phyloP scores from a whole-genome alignment of 2,329 filamentous ascomycete species.

The Cladophialophora psammophila region DNA sequence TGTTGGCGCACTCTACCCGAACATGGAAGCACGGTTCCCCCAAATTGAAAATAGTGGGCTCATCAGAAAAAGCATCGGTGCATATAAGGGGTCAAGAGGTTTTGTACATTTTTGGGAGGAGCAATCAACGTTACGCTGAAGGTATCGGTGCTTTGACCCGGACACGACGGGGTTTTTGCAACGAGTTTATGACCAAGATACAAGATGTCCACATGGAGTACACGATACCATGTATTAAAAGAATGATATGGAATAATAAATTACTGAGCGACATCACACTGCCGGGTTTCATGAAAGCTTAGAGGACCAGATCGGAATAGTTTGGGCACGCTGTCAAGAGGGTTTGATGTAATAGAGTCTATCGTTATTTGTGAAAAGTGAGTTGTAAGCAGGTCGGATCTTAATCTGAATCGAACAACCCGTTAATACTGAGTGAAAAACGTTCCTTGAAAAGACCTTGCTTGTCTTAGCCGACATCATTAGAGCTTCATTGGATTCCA shows the following conservation, averaged over 20 bases:
- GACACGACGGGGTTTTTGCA: not conserved
- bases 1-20: not conserved
- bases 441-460: too few species aligned
- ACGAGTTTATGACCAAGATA: not conserved
- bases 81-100: not conserved
- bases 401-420: too few species aligned
- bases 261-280: not conserved
- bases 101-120: not conserved
- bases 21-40: not conserved
- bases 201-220: not conserved
- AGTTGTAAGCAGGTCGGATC: not conserved
- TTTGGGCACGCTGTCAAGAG: not conserved
- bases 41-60: not conserved
- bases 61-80: not conserved
- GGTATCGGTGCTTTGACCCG: not conserved
- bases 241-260: constrained; percentile 2
- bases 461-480: too few species aligned
- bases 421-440: too few species aligned
- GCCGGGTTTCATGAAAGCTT: not conserved
- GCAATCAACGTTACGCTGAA: not conserved
- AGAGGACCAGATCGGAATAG: not conserved
- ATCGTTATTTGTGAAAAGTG: not conserved
- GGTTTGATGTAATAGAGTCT: not conserved
- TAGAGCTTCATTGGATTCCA: too few species aligned
- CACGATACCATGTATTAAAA: constrained; percentile 6